Base-by-base conservation (phyloP, 768 basidiomycete species). In the Russula olivacea region DNA sequence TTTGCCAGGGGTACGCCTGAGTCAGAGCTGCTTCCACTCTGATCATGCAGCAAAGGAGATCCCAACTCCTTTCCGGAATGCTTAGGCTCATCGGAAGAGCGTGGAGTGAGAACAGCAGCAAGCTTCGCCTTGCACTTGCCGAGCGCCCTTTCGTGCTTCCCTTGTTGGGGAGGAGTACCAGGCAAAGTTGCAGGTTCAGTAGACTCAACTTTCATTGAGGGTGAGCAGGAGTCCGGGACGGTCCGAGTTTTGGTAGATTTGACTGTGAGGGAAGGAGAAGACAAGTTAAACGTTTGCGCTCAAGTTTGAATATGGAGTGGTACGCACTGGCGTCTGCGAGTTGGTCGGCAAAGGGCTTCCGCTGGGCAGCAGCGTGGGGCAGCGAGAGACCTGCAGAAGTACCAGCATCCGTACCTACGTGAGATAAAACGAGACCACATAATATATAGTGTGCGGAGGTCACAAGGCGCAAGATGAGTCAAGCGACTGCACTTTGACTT, bases 311-410 rank as follows among this genome's bases (percentile, higher is more conserved):
- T 30, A 12, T 8, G 34, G 10, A 38, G 12, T 32, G 14, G 25
- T 30, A 55, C 63, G 53, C 23, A 59, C 63, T 54, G 40, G 63
- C 47, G 34, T 59, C 38, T 19, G 58, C 58, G 3, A 64, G 63
- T 30, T 58, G 58, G 38, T 55, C 23, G 1, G 58, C 48, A 32
- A 64, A 50, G 17, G 63, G 43, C 4, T 5, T 52, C 12, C 28
- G 52, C n/a, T 47, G 53, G 6, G 38, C 30, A 49, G 38, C 9
- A 4, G 23, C 11, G 6, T 15, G 47, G 9, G 23, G 30, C 3
- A 32, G 53, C 17, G 38, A 59, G 48, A 40, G 38, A 0, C 47
- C 23, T 19, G 47, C 51, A 48, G 43, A 23, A n/a, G 50, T 43
- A 8, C 23, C 38, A n/a, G 28, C 3, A 30, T 23, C 40, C 21